phyloP scores from a whole-genome alignment of 1,284 basidiomycete genomes.

The Cryptococcus sp. region DNA sequence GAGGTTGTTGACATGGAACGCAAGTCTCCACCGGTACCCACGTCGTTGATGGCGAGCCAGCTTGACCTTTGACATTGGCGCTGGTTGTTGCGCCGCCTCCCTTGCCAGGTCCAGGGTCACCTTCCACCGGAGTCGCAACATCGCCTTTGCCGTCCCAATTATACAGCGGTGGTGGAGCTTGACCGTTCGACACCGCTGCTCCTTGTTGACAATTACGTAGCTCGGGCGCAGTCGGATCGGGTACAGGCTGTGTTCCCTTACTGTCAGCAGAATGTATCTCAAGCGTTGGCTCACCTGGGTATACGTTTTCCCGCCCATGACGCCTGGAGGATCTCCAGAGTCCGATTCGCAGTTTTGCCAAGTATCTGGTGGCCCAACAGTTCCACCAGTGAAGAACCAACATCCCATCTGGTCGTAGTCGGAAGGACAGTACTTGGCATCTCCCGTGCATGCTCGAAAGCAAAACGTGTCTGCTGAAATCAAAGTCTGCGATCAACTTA shows the following conservation, averaged over 20 bases:
- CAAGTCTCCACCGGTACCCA: conserved; percentile 30
- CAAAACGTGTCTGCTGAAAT: conserved; percentile 32
- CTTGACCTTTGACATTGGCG: not conserved
- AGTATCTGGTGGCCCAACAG: conserved; percentile 21
- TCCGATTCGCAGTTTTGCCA: conserved; percentile 32
- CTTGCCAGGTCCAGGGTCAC: no score
- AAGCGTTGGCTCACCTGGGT: conserved; percentile 11
- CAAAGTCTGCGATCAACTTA: conserved; percentile 18
- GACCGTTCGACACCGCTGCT: conserved; percentile 14
- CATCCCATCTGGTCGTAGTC: conserved; percentile 32
- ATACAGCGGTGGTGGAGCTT: conserved; percentile 14
- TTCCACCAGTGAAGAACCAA: conserved; percentile 26
- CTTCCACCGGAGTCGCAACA: no score
- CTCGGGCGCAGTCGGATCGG: conserved; percentile 4
- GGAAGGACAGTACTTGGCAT: conserved; percentile 28
- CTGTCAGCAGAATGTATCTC: not conserved
- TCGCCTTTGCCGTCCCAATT: conserved; percentile 8
- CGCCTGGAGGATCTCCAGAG: conserved; percentile 27
- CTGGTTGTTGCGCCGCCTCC: not conserved
- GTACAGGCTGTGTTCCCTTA: conserved; percentile 4
- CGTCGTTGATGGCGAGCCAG: conserved; percentile 10
- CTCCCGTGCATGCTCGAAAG: conserved; percentile 31
- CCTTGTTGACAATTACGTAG: conserved; percentile 4
- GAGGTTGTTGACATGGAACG: conserved; percentile 16
- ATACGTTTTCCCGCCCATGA: conserved; percentile 21